These are phyloP conservation scores for Neurospora africana DNA, from an alignment of 495 filamentous ascomycete species.

Conservation along the genomic window DNA sequence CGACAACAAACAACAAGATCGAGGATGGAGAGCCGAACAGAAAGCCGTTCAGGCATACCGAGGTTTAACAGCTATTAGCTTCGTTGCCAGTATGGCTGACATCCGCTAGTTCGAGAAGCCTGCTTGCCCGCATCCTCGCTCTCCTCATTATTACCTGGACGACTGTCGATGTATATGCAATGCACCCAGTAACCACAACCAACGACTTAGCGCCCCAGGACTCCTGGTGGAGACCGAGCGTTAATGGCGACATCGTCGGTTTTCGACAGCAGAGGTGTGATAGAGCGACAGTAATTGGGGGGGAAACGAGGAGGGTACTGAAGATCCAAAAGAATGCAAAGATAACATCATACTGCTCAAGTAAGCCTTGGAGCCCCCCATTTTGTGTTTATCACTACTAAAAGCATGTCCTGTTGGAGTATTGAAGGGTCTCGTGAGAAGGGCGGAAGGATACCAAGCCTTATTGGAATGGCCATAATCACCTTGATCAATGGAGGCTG, in stretches of 20 bases:
- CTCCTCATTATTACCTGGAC: neutral
- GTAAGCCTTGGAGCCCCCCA: neutral
- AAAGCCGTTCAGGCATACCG: neutral
- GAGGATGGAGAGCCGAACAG: too few species aligned
- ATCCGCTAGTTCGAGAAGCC: neutral
- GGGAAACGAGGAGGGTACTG: neutral
- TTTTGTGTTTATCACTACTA: neutral
- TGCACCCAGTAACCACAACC: neutral
- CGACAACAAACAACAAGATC: neutral
- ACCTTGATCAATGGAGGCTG: neutral
- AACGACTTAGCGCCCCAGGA: neutral
- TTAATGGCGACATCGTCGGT: neutral
- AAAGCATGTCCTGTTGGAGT: neutral
- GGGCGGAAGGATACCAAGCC: neutral
- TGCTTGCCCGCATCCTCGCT: neutral
- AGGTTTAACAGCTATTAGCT: neutral
- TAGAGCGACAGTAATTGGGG: neutral
- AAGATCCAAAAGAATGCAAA: neutral
- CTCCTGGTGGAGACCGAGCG: neutral
- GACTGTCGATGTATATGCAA: neutral
- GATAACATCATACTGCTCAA: neutral
- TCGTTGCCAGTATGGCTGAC: neutral
- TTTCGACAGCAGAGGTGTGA: neutral
- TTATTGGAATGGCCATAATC: neutral
- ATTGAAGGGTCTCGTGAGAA: neutral